These are phyloP conservation scores for Alternaria dauci DNA, from an alignment of 2,329 filamentous ascomycete species.

Conservation along the genomic window DNA sequence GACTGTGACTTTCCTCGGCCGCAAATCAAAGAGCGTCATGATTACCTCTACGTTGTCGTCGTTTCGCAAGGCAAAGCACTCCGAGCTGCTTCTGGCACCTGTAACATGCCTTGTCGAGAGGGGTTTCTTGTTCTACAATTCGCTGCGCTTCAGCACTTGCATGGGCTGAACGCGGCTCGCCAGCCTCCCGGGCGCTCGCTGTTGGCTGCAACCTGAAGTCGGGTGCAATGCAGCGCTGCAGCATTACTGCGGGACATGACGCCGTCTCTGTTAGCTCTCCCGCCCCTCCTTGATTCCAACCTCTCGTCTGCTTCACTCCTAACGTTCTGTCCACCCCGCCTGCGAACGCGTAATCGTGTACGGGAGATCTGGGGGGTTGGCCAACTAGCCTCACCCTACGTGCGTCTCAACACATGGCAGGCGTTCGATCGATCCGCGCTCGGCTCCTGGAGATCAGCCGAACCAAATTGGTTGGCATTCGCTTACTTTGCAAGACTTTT, in stretches of 20 bases:
- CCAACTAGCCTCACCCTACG: slow-evolving; percentile 15
- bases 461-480: slow-evolving; percentile 7
- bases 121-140: slow-evolving; percentile 6
- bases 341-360: slow-evolving; percentile 28
- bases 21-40: slow-evolving; percentile 2
- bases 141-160: slow-evolving; percentile 13
- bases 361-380: slow-evolving; percentile 9
- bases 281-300: slow-evolving; percentile 27
- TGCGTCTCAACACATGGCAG: slow-evolving; percentile 27
- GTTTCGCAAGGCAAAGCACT: neutral
- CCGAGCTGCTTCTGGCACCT: slow-evolving; percentile 4
- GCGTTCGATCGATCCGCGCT: slow-evolving; percentile 13
- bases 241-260: slow-evolving; percentile 22
- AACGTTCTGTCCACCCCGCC: slow-evolving; percentile 19
- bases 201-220: slow-evolving; percentile 8
- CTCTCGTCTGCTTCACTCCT: slow-evolving; percentile 17
- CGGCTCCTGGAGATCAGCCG: slow-evolving; percentile 3
- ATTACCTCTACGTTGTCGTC: neutral
- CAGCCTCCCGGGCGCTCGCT: slow-evolving; percentile 18
- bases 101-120: slow-evolving; percentile 3
- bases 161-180: slow-evolving; percentile 15
- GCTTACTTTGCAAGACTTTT: neutral
- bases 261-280: slow-evolving; percentile 26
- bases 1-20: neutral
- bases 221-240: slow-evolving; percentile 11